Percentiles rank a stretch among this genome's conserved stretches.
These are phyloP conservation scores for Alternaria sp. DNA, from an alignment of 2,329 filamentous ascomycete genomes.

Conservation along the genomic window DNA sequence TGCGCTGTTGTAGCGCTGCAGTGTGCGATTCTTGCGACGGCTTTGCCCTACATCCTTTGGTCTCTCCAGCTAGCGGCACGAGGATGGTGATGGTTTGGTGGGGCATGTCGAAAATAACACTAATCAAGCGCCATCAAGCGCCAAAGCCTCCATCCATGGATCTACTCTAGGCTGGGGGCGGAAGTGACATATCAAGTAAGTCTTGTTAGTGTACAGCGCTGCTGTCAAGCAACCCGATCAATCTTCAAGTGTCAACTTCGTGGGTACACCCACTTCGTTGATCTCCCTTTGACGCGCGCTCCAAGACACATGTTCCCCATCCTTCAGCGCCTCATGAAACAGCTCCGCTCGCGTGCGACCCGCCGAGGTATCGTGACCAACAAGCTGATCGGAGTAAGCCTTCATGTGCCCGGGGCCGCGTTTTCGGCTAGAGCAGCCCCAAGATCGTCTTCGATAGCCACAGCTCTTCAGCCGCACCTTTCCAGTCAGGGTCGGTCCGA, in stretches of 20 bases:
- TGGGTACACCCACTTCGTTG: not conserved
- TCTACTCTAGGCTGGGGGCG: slow-evolving; percentile 4
- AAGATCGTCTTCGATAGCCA: not conserved
- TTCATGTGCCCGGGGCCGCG: slow-evolving; percentile 17
- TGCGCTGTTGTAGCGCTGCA: slow-evolving; percentile 1
- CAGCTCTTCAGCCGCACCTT: slow-evolving; percentile 11
- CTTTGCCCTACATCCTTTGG: not conserved
- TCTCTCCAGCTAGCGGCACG: not conserved
- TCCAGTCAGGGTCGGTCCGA: not conserved
- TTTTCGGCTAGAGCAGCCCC: slow-evolving; percentile 15
- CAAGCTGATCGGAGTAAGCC: slow-evolving; percentile 22
- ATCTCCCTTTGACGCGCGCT: slow-evolving; percentile 5
- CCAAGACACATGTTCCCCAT: slow-evolving; percentile 2
- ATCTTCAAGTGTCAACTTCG: slow-evolving; percentile 8
- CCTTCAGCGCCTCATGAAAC: slow-evolving; percentile 28
- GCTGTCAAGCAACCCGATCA: not conserved
- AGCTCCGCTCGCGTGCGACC: slow-evolving; percentile 11
- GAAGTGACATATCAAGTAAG: not conserved
- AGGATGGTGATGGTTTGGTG: slow-evolving; percentile 8
- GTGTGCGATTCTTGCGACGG: slow-evolving; percentile 6
- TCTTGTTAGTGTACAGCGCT: not conserved
- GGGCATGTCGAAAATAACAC: slow-evolving; percentile 10
- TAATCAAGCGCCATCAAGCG: not conserved
- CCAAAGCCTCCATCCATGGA: slow-evolving; percentile 3
- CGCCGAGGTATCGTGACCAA: slow-evolving; percentile 18